Conservation (phyloP, 805 yeast species). For the Komagataella pseudopastoris region DNA sequence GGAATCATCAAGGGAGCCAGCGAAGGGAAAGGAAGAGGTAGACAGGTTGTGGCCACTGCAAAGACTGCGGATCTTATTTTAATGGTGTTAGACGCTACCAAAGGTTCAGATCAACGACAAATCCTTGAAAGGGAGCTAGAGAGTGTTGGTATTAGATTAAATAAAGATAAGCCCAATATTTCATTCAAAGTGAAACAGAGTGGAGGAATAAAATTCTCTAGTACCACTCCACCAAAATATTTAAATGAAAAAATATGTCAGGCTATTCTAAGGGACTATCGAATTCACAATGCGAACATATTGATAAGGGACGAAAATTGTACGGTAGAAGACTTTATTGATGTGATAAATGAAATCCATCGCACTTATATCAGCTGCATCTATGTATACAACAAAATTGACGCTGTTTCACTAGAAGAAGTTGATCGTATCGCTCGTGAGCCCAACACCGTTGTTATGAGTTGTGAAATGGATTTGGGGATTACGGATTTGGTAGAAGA, state of each 20-base stretch:
- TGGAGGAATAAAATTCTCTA: conserved; percentile 83
- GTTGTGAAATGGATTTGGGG: conserved; percentile 82
- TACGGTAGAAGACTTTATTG: conserved; percentile 89
- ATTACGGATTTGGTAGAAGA: conserved; percentile 81
- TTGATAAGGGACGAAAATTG: conserved; percentile 77
- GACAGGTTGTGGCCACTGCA: conserved; percentile 94
- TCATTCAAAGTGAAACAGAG: conserved; percentile 67
- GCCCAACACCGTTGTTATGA: conserved; percentile 88
- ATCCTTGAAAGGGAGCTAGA: conserved; percentile 84
- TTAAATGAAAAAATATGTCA: conserved; percentile 71
- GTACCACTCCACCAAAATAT: conserved; percentile 69
- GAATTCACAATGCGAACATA: conserved; percentile 88
- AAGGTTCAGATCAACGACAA: conserved; percentile 77
- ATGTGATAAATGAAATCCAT: conserved; percentile 77
- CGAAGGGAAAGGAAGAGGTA: conserved; percentile 95
- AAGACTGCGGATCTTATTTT: conserved; percentile 86
- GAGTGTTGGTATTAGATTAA: conserved; percentile 85
- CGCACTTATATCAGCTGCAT: conserved; percentile 83
- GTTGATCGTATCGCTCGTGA: conserved; percentile 84
- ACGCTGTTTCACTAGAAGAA: conserved; percentile 90
- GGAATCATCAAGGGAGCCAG: conserved; percentile 96
- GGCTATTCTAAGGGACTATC: conserved; percentile 71
- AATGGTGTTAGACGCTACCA: conserved; percentile 94
- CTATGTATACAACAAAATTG: conserved; percentile 90
- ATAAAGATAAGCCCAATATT: conserved; percentile 71